phyloP scores from a whole-genome alignment of 2,329 filamentous ascomycete genomes.

The Stenocarpella maydis region DNA sequence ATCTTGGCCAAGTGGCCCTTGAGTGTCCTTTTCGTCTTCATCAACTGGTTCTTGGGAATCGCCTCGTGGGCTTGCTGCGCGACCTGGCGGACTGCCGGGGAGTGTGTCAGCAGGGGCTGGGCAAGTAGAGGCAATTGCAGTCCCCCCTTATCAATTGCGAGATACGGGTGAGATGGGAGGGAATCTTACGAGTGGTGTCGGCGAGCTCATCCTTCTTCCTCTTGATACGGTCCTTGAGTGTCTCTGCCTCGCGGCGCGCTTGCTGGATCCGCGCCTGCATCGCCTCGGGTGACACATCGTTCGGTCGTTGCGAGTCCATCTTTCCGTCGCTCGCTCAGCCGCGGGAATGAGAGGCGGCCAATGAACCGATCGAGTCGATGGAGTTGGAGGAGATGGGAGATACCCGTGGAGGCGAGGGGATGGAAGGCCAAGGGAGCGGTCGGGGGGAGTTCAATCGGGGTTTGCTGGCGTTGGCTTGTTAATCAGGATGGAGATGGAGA shows the following conservation, averaged over 20 bases:
- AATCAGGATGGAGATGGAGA: constrained; percentile 31
- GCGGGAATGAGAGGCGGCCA: constrained; percentile 34
- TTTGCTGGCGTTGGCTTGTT: constrained; percentile 26
- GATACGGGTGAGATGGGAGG: constrained; percentile 6
- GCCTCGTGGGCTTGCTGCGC: constrained; percentile 91
- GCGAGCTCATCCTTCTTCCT: constrained; percentile 99
- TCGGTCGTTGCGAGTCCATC: constrained; percentile 66
- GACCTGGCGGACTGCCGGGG: constrained; percentile 81
- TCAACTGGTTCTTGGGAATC: constrained; percentile 87
- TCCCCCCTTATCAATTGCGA: constrained; percentile 21
- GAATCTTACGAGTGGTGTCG: constrained; percentile 90
- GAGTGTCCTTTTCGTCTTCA: constrained; percentile 96
- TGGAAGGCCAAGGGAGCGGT: constrained; percentile 30
- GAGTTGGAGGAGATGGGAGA: constrained; percentile 7
- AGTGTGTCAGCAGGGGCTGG: constrained; percentile 36
- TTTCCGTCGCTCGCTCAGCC: constrained; percentile 34
- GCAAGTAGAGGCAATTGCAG: constrained; percentile 12
- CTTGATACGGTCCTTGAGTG: constrained; percentile 98
- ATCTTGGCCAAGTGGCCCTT: constrained; percentile 99
- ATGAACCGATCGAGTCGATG: constrained; percentile 31
- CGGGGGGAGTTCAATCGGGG: constrained; percentile 28
- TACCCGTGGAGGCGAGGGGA: constrained; percentile 23
- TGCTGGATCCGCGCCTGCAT: constrained; percentile 95
- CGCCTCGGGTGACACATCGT: constrained; percentile 73
- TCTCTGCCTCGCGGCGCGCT: constrained; percentile 96